A percentile compares a stretch with the other conserved stretches of the same genome.
These are phyloP conservation scores for Crithidia sp. DNA, from an alignment of 208 protist species.

Conservation along the genomic window DNA sequence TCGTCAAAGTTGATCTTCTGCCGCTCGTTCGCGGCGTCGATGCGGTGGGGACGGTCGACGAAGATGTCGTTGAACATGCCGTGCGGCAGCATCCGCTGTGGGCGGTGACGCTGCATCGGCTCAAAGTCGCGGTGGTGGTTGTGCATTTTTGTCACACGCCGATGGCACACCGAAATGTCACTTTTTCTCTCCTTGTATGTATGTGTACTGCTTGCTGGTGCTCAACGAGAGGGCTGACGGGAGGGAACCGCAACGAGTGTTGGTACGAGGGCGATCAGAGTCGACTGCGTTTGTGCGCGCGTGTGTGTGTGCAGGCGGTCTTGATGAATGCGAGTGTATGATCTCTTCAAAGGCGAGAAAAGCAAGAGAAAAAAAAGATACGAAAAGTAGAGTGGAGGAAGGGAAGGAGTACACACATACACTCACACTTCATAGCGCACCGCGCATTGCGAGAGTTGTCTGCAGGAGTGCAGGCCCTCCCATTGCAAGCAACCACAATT, in stretches of 20 bases:
- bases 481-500: too few relatives aligned
- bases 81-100: constrained; percentile 38
- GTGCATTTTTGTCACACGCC: not conserved
- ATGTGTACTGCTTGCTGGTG: not conserved
- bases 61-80: constrained; percentile 45
- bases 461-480: too few relatives aligned
- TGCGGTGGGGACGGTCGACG: constrained; percentile 58
- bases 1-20: constrained; percentile 49
- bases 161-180: not conserved
- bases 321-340: too few relatives aligned
- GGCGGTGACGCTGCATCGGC: constrained; percentile 24
- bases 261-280: too few relatives aligned
- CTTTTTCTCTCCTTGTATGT: not conserved
- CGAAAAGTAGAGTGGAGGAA: constrained; percentile 4
- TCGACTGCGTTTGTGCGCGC: too few relatives aligned
- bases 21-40: constrained; percentile 58
- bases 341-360: not conserved
- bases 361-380: constrained; percentile 5
- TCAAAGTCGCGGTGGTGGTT: constrained; percentile 5
- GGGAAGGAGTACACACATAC: constrained; percentile 2
- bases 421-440: not conserved
- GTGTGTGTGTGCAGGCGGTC: too few relatives aligned
- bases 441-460: too few relatives aligned
- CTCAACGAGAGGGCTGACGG: too few relatives aligned
- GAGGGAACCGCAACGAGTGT: too few relatives aligned